phyloP scores from a whole-genome alignment of 768 basidiomycete genomes.

The Lentinus tigrinus region DNA sequence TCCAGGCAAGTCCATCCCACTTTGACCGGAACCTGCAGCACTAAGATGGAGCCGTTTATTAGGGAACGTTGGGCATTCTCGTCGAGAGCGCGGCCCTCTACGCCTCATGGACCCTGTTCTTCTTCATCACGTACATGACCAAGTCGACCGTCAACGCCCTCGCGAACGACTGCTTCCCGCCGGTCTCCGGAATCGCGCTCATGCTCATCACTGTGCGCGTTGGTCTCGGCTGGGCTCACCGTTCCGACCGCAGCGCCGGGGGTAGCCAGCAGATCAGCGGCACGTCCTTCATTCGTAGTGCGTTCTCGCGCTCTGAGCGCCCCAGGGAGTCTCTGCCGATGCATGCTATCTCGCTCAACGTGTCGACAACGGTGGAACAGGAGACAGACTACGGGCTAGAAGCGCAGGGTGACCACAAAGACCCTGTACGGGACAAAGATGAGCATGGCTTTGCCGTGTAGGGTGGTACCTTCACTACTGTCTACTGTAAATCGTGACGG shows the following conservation, averaged over 20 bases:
- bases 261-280: too few species aligned
- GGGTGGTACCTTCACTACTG: too few species aligned
- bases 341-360: neutral
- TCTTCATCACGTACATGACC: neutral
- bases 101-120: neutral
- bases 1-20: too few species aligned
- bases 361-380: neutral
- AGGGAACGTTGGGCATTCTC: neutral
- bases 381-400: neutral
- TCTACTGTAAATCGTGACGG: too few species aligned
- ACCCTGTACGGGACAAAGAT: too few species aligned
- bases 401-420: too few species aligned
- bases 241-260: too few species aligned
- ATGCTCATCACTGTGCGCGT: neutral
- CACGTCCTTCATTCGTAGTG: too few species aligned
- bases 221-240: neutral
- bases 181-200: neutral
- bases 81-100: neutral
- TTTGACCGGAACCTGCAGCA: too few species aligned
- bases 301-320: neutral
- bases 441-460: too few species aligned
- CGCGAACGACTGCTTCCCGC: neutral
- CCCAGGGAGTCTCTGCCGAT: too few species aligned
- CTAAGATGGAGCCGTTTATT: neutral
- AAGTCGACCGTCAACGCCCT: neutral